Evolutionary conservation across 2,329 filamentous ascomycete genomes (phyloP).

Genomic region (Colletotrichum sp.): DNA sequence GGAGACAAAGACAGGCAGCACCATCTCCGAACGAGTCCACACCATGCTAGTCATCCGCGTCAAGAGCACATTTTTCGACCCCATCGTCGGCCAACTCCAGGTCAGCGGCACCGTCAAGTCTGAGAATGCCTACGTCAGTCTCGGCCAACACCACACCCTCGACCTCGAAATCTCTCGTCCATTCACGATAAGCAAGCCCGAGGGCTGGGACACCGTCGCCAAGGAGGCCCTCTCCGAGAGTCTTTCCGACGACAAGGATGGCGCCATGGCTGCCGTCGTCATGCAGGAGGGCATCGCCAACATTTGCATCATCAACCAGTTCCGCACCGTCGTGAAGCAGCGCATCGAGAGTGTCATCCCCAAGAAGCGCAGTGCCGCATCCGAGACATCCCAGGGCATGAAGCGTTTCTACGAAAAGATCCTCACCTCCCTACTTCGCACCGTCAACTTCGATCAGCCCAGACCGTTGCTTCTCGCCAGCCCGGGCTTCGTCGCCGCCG

Average conservation of each 20-base stretch:
- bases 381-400: conserved; percentile 74
- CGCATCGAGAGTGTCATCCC: conserved; percentile 70
- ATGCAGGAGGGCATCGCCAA: conserved; percentile 90
- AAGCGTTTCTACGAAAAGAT: conserved; percentile 80
- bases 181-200: conserved; percentile 85
- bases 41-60: conserved; percentile 63
- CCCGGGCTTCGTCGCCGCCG: conserved; percentile 83
- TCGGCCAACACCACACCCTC: conserved; percentile 64
- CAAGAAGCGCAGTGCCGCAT: conserved; percentile 68
- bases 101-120: conserved; percentile 59
- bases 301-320: conserved; percentile 82
- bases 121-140: conserved; percentile 57
- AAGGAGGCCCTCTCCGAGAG: conserved; percentile 79
- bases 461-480: conserved; percentile 84
- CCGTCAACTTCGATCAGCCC: conserved; percentile 74
- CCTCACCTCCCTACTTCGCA: conserved; percentile 75
- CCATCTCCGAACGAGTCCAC: conserved; percentile 56
- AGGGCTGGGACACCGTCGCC: conserved; percentile 86
- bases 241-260: conserved; percentile 77
- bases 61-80: conserved; percentile 63
- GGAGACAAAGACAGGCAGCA: conserved; percentile 52
- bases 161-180: conserved; percentile 88
- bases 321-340: conserved; percentile 77
- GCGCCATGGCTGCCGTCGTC: conserved; percentile 86
- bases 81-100: conserved; percentile 57